Evolutionary conservation across 2,329 filamentous ascomycete species (phyloP).

Genomic region (Diplodia mutila): DNA sequence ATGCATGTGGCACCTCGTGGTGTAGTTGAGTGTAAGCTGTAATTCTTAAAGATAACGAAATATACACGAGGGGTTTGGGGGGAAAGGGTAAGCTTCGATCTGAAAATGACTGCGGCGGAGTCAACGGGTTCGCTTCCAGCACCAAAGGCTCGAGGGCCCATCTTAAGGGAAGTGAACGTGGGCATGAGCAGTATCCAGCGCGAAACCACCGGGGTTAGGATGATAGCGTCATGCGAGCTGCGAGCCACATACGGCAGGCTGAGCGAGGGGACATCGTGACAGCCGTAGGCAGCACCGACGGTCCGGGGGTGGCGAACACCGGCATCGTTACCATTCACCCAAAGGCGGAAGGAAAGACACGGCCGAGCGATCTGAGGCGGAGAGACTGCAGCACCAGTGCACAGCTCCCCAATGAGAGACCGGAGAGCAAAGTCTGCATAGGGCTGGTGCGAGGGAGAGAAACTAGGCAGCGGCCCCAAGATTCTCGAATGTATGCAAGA

Average conservation of each 20-base stretch:
- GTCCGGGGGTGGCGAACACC: slow-evolving; percentile 13
- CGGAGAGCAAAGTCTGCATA: not conserved
- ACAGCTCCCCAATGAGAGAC: not conserved
- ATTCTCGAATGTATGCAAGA: slow-evolving; percentile 6
- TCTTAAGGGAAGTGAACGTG: not conserved
- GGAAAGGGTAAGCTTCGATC: not conserved
- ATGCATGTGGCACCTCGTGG: not conserved
- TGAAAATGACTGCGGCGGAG: not conserved
- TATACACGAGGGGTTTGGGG: not conserved
- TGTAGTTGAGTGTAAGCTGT: not conserved
- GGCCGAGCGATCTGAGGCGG: not conserved
- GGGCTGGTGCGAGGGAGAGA: not conserved
- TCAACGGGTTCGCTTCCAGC: not conserved
- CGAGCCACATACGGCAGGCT: not conserved
- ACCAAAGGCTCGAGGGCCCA: not conserved
- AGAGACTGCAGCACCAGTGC: not conserved
- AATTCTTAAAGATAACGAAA: not conserved
- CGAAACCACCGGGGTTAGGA: not conserved
- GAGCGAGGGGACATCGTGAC: not conserved
- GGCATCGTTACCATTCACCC: slow-evolving; percentile 10
- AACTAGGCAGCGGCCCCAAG: slow-evolving; percentile 13
- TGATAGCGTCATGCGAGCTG: slow-evolving; percentile 7
- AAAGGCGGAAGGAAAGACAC: slow-evolving; percentile 17
- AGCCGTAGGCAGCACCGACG: slow-evolving; percentile 14
- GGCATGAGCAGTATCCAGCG: not conserved